Conservation (phyloP, 2,329 filamentous ascomycete genomes). For the Colletotrichum camelliae region DNA sequence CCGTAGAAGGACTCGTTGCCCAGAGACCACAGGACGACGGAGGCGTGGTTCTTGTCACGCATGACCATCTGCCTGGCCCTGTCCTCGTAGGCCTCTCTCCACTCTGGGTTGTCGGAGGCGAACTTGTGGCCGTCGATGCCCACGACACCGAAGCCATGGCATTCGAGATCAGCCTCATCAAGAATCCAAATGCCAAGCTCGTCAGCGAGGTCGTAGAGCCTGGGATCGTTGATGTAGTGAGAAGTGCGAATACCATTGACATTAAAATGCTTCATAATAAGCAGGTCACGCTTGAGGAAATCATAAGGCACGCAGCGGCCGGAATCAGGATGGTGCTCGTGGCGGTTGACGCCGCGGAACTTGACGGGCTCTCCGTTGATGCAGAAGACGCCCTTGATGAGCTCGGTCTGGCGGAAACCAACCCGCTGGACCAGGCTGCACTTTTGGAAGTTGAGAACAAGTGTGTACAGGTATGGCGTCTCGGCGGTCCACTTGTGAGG, state of each 20-base stretch:
- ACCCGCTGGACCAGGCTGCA: conserved; percentile 57
- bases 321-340: conserved; percentile 70
- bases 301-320: conserved; percentile 67
- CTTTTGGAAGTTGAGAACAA: conserved; percentile 42
- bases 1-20: conserved; percentile 78
- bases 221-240: conserved; percentile 68
- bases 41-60: conserved; percentile 65
- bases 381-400: conserved; percentile 64
- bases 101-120: conserved; percentile 65
- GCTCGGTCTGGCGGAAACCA: conserved; percentile 68
- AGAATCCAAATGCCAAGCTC: conserved; percentile 70
- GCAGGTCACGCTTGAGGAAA: conserved; percentile 65
- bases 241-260: conserved; percentile 74
- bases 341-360: conserved; percentile 72
- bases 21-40: conserved; percentile 73
- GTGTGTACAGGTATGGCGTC: conserved; percentile 65
- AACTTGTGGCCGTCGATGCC: conserved; percentile 51
- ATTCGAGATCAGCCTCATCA: conserved; percentile 61
- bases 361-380: conserved; percentile 71
- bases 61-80: conserved; percentile 68
- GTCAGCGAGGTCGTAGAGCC: conserved; percentile 66
- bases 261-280: conserved; percentile 72
- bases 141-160: conserved; percentile 53
- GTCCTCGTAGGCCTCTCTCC: conserved; percentile 71
- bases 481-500: conserved; percentile 74